These are phyloP conservation scores for Sugiyamaella smithiae DNA, from an alignment of 805 yeast species.

Conservation along the genomic window DNA sequence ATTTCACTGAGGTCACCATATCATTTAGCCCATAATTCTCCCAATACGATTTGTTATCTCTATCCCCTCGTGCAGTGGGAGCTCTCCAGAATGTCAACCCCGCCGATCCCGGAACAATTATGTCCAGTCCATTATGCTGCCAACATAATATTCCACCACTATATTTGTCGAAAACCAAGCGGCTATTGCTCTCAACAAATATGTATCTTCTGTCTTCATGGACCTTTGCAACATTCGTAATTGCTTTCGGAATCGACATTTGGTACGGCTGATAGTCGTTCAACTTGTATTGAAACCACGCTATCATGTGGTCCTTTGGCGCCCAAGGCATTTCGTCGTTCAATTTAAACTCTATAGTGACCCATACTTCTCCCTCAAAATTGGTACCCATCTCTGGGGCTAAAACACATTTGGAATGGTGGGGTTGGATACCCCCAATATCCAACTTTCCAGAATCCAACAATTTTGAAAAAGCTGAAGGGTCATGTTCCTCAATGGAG, in stretches of 20 bases:
- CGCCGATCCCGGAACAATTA: conserved; percentile 12
- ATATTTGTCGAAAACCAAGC: conserved; percentile 11
- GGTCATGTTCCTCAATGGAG: too few relatives aligned
- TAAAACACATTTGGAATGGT: background rate
- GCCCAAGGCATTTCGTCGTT: background rate
- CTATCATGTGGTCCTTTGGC: conserved; percentile 16
- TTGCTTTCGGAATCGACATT: background rate
- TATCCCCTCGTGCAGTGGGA: conserved; percentile 34
- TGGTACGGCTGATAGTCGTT: background rate
- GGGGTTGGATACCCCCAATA: background rate
- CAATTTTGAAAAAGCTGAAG: background rate
- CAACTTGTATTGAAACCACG: conserved; percentile 29
- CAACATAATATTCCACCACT: conserved; percentile 14
- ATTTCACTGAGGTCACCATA: conserved; percentile 13
- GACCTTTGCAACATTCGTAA: background rate
- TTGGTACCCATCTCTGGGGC: background rate
- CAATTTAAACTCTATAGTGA: background rate
- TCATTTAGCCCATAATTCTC: conserved; percentile 22
- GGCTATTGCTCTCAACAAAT: background rate
- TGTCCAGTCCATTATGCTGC: conserved; percentile 9
- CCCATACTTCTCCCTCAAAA: background rate
- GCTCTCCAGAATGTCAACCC: conserved; percentile 33
- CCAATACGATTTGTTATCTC: conserved; percentile 33
- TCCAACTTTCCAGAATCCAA: conserved; percentile 1
- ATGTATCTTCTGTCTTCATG: background rate